Base-by-base conservation (phyloP, 2,329 filamentous ascomycete genomes). In the Colletotrichum tabaci region DNA sequence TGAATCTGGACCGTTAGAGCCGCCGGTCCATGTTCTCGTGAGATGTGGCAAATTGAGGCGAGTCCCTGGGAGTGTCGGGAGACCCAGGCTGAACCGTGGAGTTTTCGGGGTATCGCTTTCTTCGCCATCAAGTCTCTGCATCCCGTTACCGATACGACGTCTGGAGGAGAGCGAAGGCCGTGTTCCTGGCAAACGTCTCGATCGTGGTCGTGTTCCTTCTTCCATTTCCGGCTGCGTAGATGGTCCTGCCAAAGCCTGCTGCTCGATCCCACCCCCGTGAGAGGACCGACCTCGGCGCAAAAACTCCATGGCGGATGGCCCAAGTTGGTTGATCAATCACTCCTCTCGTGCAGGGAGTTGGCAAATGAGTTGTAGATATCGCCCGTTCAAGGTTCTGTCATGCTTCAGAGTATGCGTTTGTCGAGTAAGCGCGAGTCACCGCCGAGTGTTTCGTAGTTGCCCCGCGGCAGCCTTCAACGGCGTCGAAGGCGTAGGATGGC, bases 101-200 rank as follows among this genome's bases (percentile, higher is more conserved):
- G 85, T 84, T 75, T 89, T 89, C 44, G 86, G 86, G 23, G 82
- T 85, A 57, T 84, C 81, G 21, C 76, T 71, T 35, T 79, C 80
- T 26, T 78, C 74, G 18, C 74, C 73, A 6, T 74, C 74, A 46
- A 63, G 49, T 7, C 50, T 52, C 56, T 71, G 70, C 60, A 57
- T 58, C 26, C 61, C 62, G 46, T 57, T 56, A 56, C 40, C 44
- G 23, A 42, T 40, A 58, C 21, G 40, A 26, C 61, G 58, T 52
- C 71, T 49, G 12, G 67, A 64, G 16, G 57, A 56, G 40, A 67
- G 40, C 3, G 53, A 50, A 30, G 64, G 63, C 23, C 71, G 58
- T 55, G 50, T 57, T n/a, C 63, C 49, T 64, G 64, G 61, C 26
- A 68, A 55, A 6, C 47, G 68, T 60, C 63, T 50, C 16, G 61